Base-by-base conservation (phyloP, 192 early-diverging fungal species). In the Fimicolochytrium jonesii region DNA sequence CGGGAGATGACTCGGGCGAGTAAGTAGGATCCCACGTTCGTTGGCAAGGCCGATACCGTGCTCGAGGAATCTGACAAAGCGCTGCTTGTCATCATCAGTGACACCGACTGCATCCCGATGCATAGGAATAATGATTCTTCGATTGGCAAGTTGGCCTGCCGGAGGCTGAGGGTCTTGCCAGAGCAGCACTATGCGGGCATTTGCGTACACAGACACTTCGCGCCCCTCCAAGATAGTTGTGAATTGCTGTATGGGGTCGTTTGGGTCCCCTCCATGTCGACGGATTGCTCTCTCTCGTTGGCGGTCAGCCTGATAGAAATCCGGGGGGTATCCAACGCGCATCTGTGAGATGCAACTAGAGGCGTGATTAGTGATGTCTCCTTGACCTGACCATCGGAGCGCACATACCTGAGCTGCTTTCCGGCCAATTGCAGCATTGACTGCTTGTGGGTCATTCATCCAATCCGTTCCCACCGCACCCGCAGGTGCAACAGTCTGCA, bases 321-420 rank as follows among this genome's bases (percentile, higher is more conserved):
- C 43, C 3, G 43, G 18, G 4, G 43, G 43, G 23, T 22, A 23
- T 5, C 23, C 23, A 23, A 23, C 43, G 18, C 43, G 43, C 43
- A 44, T 44, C 23, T 44, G 43, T n/a, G n/a, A n/a, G n/a, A n/a
- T n/a, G n/a, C n/a, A n/a, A n/a, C n/a, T n/a, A n/a, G n/a, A n/a
- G n/a, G n/a, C n/a, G n/a, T n/a, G n/a, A n/a, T n/a, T n/a, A n/a
- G n/a, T n/a, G n/a, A n/a, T n/a, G n/a, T n/a, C n/a, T n/a, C n/a
- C n/a, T n/a, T n/a, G n/a, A n/a, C n/a, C n/a, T n/a, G n/a, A n/a
- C n/a, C n/a, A n/a, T n/a, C n/a, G n/a, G 39, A 41, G 39, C 10
- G 39, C 39, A 41, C 39, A 41, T n/a, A n/a, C 10, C 39, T 10
- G n/a, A 18, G 49, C 49, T 51, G 18, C 49, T 51, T 51, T 51